Conservation (phyloP, 208 protist species). For the Leishmania mexicana region DNA sequence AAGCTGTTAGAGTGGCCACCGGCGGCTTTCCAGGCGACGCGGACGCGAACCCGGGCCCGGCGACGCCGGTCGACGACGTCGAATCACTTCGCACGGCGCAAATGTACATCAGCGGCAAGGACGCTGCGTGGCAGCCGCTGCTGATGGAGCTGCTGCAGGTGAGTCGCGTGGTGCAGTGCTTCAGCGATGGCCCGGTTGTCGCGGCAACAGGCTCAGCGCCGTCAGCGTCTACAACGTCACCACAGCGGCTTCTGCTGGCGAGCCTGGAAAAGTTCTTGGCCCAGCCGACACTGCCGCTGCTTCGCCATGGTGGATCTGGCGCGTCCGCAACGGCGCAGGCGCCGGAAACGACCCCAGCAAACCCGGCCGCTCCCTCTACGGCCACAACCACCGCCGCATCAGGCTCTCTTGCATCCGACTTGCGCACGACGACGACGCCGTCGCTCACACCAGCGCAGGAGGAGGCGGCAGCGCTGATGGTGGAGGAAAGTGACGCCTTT, state of each 20-base stretch:
- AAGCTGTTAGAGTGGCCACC: neutral
- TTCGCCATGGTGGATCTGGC: neutral
- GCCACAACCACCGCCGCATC: neutral
- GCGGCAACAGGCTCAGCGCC: neutral
- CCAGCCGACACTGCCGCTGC: slow-evolving; percentile 22
- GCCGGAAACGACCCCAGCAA: neutral
- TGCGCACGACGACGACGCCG: neutral
- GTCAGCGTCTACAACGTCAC: slow-evolving; percentile 13
- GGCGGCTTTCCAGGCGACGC: neutral
- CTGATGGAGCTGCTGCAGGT: slow-evolving; percentile 60
- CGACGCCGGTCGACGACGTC: slow-evolving; percentile 38
- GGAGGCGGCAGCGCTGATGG: slow-evolving; percentile 21
- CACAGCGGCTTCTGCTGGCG: slow-evolving; percentile 34
- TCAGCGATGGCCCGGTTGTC: slow-evolving; percentile 36
- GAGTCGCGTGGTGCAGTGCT: slow-evolving; percentile 78
- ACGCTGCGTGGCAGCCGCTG: slow-evolving; percentile 75
- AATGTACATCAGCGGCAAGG: slow-evolving; percentile 76
- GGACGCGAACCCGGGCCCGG: neutral
- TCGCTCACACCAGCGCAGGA: slow-evolving; percentile 17
- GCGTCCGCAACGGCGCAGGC: neutral
- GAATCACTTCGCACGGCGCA: slow-evolving; percentile 37
- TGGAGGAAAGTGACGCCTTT: slow-evolving; percentile 25
- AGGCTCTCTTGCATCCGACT: neutral
- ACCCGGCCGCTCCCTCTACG: neutral
- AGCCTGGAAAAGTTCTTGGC: slow-evolving; percentile 41